A percentile compares a stretch with the other conserved stretches of the same genome.
Evolutionary conservation across 768 basidiomycete genomes (phyloP).

Genomic region (Psilocybe subaeruginosa): DNA sequence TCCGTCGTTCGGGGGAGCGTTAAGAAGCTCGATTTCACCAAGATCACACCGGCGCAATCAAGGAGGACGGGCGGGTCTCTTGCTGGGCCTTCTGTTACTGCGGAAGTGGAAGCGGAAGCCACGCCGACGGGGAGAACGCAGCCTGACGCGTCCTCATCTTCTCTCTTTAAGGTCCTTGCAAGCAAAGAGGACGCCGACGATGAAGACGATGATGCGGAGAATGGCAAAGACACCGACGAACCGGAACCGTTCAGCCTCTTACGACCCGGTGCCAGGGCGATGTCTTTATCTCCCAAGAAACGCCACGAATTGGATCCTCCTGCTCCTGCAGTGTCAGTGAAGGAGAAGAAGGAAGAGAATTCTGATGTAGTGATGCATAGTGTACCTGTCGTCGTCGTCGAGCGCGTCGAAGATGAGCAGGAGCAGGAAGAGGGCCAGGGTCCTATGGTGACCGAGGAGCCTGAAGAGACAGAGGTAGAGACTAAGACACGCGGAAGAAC

Average conservation of each 20-base stretch:
- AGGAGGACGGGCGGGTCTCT: neutral
- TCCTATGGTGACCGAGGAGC: neutral
- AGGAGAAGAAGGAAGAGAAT: neutral
- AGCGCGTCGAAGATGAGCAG: constrained; percentile 5
- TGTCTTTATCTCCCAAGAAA: neutral
- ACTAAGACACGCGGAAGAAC: neutral
- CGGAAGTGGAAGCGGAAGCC: neutral
- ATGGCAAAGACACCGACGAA: neutral
- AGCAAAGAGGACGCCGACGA: neutral
- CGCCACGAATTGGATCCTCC: neutral
- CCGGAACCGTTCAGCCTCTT: constrained; percentile 25
- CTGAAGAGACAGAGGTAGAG: constrained; percentile 7
- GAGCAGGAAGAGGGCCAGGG: neutral
- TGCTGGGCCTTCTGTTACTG: neutral
- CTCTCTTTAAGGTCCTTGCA: neutral
- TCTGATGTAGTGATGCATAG: neutral
- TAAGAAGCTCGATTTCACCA: constrained; percentile 28
- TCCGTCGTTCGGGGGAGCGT: constrained; percentile 7
- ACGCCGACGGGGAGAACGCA: neutral
- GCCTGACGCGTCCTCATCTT: neutral
- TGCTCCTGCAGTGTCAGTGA: neutral
- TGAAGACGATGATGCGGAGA: neutral
- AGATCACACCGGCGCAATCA: constrained; percentile 11
- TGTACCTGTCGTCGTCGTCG: constrained; percentile 15
- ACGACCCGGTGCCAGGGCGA: constrained; percentile 17